Conservation (phyloP, 805 yeast genomes). For the Lipomyces mesembrius region DNA sequence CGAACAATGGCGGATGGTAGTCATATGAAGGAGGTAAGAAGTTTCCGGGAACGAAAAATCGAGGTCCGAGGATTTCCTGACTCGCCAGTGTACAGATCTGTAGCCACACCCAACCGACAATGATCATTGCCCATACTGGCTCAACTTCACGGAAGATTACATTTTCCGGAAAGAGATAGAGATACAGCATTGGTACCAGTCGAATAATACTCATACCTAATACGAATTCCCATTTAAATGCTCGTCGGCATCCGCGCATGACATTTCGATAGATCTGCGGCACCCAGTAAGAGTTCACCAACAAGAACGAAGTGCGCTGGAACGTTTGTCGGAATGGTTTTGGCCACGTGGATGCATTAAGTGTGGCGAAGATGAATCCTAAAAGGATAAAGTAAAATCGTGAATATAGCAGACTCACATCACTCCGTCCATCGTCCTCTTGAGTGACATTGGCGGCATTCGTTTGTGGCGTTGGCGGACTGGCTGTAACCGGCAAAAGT, state of each 20-base stretch:
- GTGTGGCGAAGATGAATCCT: slow-evolving; percentile 59
- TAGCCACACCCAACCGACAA: slow-evolving; percentile 60
- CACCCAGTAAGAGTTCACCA: slow-evolving; percentile 76
- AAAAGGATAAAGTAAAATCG: slow-evolving; percentile 60
- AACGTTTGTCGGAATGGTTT: slow-evolving; percentile 55
- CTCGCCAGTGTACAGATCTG: slow-evolving; percentile 64
- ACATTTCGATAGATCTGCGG: slow-evolving; percentile 87
- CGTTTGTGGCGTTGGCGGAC: slow-evolving; percentile 57
- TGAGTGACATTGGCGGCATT: slow-evolving; percentile 16
- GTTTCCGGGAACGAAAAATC: slow-evolving; percentile 77
- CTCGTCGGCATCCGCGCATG: slow-evolving; percentile 66
- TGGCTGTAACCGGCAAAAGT: slow-evolving; percentile 41
- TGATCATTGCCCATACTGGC: slow-evolving; percentile 52
- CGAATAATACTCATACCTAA: slow-evolving; percentile 67
- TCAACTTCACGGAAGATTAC: slow-evolving; percentile 80
- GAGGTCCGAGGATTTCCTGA: slow-evolving; percentile 74
- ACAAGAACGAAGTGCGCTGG: slow-evolving; percentile 59
- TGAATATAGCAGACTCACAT: slow-evolving; percentile 62
- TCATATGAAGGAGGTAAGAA: slow-evolving; percentile 81
- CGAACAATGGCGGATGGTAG: slow-evolving; percentile 72
- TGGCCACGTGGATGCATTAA: slow-evolving; percentile 70
- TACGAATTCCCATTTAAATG: slow-evolving; percentile 77
- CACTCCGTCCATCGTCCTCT: slow-evolving; percentile 35
- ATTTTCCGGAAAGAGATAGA: slow-evolving; percentile 52
- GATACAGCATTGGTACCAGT: slow-evolving; percentile 66